A percentile compares a stretch with the other conserved stretches of the same genome.
Evolutionary conservation across 2,329 filamentous ascomycete species (phyloP).

Genomic region (Didymella keratinophila): DNA sequence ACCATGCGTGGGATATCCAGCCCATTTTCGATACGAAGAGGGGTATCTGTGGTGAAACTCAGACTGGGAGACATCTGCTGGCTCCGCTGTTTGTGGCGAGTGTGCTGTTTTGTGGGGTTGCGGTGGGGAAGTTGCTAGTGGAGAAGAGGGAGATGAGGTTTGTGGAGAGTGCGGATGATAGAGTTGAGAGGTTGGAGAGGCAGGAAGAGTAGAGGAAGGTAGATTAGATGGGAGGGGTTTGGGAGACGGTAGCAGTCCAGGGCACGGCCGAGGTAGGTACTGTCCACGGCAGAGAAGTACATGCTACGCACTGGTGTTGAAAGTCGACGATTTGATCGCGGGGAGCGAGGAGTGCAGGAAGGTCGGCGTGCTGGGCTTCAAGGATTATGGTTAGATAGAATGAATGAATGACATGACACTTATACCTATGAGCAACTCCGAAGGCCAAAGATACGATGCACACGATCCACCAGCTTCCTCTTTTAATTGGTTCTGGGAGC

Average conservation of each 20-base stretch:
- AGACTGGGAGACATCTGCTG: slow-evolving; percentile 1
- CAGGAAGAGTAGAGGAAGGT: not conserved
- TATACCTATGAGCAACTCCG: not conserved
- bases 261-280: no score
- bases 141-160: slow-evolving; percentile 5
- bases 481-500: no score
- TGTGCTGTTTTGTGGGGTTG: slow-evolving; percentile 4
- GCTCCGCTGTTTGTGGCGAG: slow-evolving; percentile 9
- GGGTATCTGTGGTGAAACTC: slow-evolving; percentile 2
- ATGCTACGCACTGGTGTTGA: no score
- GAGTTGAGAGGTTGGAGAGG: slow-evolving; percentile 16
- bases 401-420: not conserved
- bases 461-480: no score
- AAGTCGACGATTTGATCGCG: not conserved
- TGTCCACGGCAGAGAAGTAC: not conserved
- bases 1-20: not conserved
- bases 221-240: not conserved
- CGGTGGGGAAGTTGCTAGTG: slow-evolving; percentile 1
- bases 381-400: not conserved
- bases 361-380: not conserved
- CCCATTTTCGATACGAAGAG: not conserved
- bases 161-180: slow-evolving; percentile 14
- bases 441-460: not conserved
- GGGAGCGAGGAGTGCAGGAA: not conserved
- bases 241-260: no score